Base-by-base conservation (phyloP, 2,329 filamentous ascomycete genomes). In the Trichoderma sp. region DNA sequence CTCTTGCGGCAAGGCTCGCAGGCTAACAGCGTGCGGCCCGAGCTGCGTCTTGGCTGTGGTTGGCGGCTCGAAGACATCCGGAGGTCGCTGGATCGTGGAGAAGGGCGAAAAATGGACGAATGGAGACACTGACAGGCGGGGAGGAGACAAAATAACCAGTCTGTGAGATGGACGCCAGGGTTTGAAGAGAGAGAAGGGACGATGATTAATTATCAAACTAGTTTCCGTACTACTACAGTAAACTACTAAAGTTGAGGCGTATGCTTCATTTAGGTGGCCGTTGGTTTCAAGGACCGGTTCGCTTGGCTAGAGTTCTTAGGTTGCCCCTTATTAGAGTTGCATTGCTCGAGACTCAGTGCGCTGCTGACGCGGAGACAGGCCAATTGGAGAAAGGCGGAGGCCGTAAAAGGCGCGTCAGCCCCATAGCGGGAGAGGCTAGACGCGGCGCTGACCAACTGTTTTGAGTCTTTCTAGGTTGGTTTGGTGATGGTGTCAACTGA, bases 61-160 rank as follows among this genome's bases (percentile, higher is more conserved):
- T 75, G 73, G 73, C 73, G 73, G 73, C 73, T 75, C 38, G 73
- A 75, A 75, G 73, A 75, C 73, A 75, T 75, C 65, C 73, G 73
- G 73, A 29, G 27, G 41, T 16, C 0, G 1, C 2, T 53, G 24
- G 27, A 64, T 35, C 59, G 59, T 60, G 59, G 59, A 53, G 35
- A 64, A 63, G n/a, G 11, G 41, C 38, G 27, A n/a, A n/a, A 21
- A 21, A 8, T 24, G 38, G 53, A 31, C 31, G 56, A 71, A 62
- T 18, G 33, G 12, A 31, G 27, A 18, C n/a, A 12, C 41, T 8
- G 24, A 14, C 35, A 18, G 24, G 27, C 8, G 21, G 16, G 66
- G 50, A 35, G 41, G 35, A 31, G 69, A 27, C 62, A 27, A 8
- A 29, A n/a, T 35, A 60, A 6, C 33, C n/a, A 56, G 50, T 24